Evolutionary conservation across 2,329 filamentous ascomycete genomes (phyloP).

Genomic region (Cryphonectria japonica): DNA sequence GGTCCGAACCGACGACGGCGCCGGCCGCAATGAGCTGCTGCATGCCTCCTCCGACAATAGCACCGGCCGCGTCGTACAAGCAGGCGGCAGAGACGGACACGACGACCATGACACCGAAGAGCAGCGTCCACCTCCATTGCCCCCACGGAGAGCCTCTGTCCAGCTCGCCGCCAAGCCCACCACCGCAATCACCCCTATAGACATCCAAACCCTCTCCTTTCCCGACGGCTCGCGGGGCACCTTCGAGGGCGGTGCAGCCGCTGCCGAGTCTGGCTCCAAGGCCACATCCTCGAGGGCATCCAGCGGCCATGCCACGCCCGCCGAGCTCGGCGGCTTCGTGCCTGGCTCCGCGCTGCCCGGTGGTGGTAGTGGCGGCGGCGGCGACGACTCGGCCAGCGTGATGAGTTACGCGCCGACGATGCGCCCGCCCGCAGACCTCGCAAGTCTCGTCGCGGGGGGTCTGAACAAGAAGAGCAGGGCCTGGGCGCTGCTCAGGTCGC

Average conservation of each 20-base stretch:
- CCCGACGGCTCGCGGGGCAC: slow-evolving; percentile 71
- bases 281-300: slow-evolving; percentile 36
- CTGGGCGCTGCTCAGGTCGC: slow-evolving; percentile 68
- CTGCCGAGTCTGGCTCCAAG: slow-evolving; percentile 31
- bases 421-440: slow-evolving; percentile 71
- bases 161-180: slow-evolving; percentile 62
- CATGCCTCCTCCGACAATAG: slow-evolving; percentile 10
- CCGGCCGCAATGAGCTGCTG: slow-evolving; percentile 27
- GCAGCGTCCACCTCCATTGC: slow-evolving; percentile 35
- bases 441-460: slow-evolving; percentile 79
- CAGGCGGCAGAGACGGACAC: slow-evolving; percentile 19
- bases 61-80: slow-evolving; percentile 15
- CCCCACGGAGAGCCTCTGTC: slow-evolving; percentile 32
- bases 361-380: slow-evolving; percentile 50
- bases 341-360: slow-evolving; percentile 25
- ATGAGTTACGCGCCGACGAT: slow-evolving; percentile 67
- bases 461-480: slow-evolving; percentile 67
- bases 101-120: slow-evolving; percentile 25
- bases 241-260: slow-evolving; percentile 47
- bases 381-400: slow-evolving; percentile 67
- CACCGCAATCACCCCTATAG: slow-evolving; percentile 80
- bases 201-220: slow-evolving; percentile 76
- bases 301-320: slow-evolving; percentile 46
- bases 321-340: slow-evolving; percentile 27
- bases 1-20: slow-evolving; percentile 31